phyloP scores from a whole-genome alignment of 305 asterid species.

The Fraxinus platypoda region DNA sequence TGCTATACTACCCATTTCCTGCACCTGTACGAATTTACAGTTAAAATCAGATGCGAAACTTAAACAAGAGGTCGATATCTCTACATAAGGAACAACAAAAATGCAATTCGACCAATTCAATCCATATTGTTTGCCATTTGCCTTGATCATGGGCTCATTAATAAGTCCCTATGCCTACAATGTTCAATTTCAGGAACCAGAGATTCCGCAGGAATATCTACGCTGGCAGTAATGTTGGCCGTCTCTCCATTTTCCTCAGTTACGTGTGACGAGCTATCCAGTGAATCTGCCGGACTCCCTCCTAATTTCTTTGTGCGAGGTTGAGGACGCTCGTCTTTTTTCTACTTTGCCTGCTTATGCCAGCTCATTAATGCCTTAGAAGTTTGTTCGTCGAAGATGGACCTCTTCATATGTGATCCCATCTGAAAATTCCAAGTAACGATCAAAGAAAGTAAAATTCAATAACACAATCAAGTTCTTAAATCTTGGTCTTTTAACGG shows the following conservation, averaged over 20 bases:
- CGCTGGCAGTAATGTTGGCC: conserved; percentile 21
- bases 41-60: background rate
- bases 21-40: background rate
- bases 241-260: background rate
- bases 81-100: background rate
- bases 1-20: background rate
- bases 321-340: conserved; percentile 8
- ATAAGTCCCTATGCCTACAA: conserved; percentile 20
- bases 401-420: conserved; percentile 79
- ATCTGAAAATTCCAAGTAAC: conserved; percentile 35
- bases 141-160: conserved; percentile 29
- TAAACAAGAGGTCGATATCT: background rate
- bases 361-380: conserved; percentile 68
- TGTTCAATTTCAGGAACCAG: background rate
- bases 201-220: conserved; percentile 16
- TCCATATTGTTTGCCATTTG: background rate
- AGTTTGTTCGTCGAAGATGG: conserved; percentile 76
- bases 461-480: background rate
- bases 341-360: conserved; percentile 66
- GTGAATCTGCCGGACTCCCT: conserved; percentile 37
- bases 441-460: background rate
- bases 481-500: background rate
- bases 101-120: background rate
- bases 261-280: conserved; percentile 25
- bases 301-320: conserved; percentile 38